These are phyloP conservation scores for Borealophlyctis nickersoniae DNA, from an alignment of 192 early-diverging fungal species.

Conservation along the genomic window DNA sequence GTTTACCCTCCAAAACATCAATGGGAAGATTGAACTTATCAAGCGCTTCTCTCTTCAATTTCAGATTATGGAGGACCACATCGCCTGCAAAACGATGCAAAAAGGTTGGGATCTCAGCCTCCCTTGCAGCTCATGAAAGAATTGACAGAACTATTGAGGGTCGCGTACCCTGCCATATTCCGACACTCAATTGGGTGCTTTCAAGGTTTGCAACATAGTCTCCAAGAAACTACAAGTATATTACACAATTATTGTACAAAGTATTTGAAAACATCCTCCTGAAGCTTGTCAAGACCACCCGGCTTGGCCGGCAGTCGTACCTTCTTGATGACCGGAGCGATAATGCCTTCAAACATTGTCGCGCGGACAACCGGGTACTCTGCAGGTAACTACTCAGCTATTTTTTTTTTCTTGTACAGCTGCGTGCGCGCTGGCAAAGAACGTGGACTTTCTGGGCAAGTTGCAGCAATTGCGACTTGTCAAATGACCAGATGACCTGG, in stretches of 20 bases:
- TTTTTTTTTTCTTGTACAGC: too few species aligned
- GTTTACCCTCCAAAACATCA: slow-evolving; percentile 79
- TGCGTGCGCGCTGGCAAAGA: too few species aligned
- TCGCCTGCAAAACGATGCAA: slow-evolving; percentile 61
- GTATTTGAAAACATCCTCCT: background rate
- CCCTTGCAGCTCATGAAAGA: background rate
- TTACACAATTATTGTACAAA: background rate
- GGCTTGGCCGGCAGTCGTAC: background rate
- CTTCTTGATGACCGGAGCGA: slow-evolving; percentile 44
- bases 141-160: background rate
- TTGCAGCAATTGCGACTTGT: too few species aligned
- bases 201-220: slow-evolving; percentile 95
- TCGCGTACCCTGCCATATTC: slow-evolving; percentile 86
- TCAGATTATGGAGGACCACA: slow-evolving; percentile 90
- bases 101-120: background rate
- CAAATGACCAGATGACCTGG: too few species aligned
- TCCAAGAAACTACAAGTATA: slow-evolving; percentile 61
- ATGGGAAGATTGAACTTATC: slow-evolving; percentile 93
- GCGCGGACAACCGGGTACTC: too few species aligned
- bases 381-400: too few species aligned
- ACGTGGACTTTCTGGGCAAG: too few species aligned
- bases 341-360: slow-evolving; percentile 38
- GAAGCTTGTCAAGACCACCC: background rate
- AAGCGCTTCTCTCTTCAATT: slow-evolving; percentile 82
- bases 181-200: slow-evolving; percentile 90